phyloP scores from a whole-genome alignment of 1,284 basidiomycete species.

The Singerocomus rubriflavus region DNA sequence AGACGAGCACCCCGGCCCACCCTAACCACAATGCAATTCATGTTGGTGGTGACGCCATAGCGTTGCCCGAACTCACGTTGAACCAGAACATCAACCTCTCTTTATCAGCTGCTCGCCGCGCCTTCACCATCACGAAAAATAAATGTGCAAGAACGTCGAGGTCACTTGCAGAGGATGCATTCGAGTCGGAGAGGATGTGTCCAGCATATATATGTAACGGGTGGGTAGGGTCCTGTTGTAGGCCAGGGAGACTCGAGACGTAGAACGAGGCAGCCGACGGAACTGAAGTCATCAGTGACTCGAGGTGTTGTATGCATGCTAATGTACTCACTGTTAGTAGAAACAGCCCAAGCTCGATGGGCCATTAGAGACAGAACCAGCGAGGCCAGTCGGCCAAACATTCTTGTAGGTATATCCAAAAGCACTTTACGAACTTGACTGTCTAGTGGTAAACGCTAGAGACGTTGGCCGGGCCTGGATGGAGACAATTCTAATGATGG shows the following conservation, averaged over 20 bases:
- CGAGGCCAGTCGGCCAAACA: constrained; percentile 8
- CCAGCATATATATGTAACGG: constrained; percentile 82
- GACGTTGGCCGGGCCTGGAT: not conserved
- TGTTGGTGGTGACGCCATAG: not conserved
- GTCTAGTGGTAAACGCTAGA: not conserved
- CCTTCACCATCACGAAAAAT: constrained; percentile 90
- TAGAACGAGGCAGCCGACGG: constrained; percentile 85
- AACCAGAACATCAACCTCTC: constrained; percentile 95
- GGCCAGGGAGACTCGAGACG: constrained; percentile 71
- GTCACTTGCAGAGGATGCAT: constrained; percentile 43
- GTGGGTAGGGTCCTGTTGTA: constrained; percentile 66
- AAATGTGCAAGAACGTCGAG: constrained; percentile 73
- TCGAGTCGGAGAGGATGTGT: constrained; percentile 77
- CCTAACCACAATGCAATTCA: constrained; percentile 43
- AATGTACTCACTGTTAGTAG: constrained; percentile 45
- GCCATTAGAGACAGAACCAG: constrained; percentile 15
- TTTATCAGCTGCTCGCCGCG: constrained; percentile 82
- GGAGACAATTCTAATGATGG: constrained; percentile 4
- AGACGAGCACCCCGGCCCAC: constrained; percentile 93
- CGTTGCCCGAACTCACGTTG: constrained; percentile 58
- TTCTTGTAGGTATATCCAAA: constrained; percentile 6
- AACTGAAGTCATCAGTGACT: constrained; percentile 37
- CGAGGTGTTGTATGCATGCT: not conserved
- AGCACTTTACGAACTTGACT: not conserved
- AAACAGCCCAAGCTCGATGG: constrained; percentile 32